Evolutionary conservation across 768 basidiomycete genomes (phyloP).

Genomic region (Panus rudis): DNA sequence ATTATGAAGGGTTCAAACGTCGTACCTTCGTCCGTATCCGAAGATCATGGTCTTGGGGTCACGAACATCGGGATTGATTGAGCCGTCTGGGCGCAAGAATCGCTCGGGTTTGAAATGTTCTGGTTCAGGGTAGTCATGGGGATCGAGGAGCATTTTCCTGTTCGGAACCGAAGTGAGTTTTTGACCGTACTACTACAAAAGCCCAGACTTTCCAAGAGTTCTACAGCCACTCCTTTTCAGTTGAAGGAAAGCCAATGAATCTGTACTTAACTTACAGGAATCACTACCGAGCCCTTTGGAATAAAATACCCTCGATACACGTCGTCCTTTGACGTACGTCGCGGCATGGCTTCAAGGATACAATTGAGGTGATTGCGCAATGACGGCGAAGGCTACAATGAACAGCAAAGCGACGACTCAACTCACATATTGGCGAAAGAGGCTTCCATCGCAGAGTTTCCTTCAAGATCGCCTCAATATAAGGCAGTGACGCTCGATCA

Average conservation of each 20-base stretch:
- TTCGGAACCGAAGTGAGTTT: too few relatives aligned
- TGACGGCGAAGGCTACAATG: too few relatives aligned
- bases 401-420: too few relatives aligned
- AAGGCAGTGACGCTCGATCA: conserved; percentile 48
- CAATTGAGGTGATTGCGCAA: too few relatives aligned
- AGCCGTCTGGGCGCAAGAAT: conserved; percentile 10
- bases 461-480: conserved; percentile 43
- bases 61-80: conserved; percentile 11
- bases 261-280: background rate
- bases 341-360: too few relatives aligned
- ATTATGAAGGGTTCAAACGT: too few relatives aligned
- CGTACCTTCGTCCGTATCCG: conserved; percentile 24
- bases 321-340: background rate
- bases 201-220: too few relatives aligned
- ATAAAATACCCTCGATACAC: conserved; percentile 5
- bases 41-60: conserved; percentile 17
- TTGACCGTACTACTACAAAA: too few relatives aligned
- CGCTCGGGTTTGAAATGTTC: conserved; percentile 16
- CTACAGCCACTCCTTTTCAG: too few relatives aligned
- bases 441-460: conserved; percentile 46
- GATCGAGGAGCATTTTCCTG: conserved; percentile 17
- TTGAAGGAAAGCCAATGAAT: too few relatives aligned
- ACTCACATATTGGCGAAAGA: background rate
- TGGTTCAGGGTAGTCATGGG: conserved; percentile 12
- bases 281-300: conserved; percentile 2